Base-by-base conservation (phyloP, 2,329 filamentous ascomycete genomes). In the Nothopassalora personata region DNA sequence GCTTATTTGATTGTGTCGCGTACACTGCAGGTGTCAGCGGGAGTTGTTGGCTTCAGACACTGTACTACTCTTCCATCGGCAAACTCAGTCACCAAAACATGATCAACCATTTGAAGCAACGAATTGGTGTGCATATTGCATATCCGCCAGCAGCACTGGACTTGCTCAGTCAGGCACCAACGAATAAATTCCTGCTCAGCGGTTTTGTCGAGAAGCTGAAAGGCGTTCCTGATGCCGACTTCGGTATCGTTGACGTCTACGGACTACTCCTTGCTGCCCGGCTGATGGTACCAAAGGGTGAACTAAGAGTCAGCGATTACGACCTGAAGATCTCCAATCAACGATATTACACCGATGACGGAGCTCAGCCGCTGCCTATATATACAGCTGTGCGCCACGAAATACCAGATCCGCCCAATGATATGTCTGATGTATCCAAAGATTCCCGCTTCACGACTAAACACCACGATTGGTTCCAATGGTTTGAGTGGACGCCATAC, bases 11-110 rank as follows among this genome's bases (percentile, higher is more conserved):
- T 74, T 97, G 94, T 71, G 83, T 90, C 10, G 97, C 92, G 1
- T 99, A 99, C 70, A 96, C 91, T 0, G 91, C 93, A 5, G 94
- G 94, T 1, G 94, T 99, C 52, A 97, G 91, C 71, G 94, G 94
- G 0, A 95, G 90, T 64, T 97, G 94, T 73, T 99, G 94, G 94
- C 81, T 97, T 5, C 93, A 97, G 72, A 81, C 89, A 0, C 80
- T 99, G 4, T 96, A 90, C 71, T 86, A 94, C 70, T 93, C 90
- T 0, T 90, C 90, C 0, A 81, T 97, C 58, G 82, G 87, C 0
- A 80, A 81, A 15, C 84, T 86, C 56, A 85, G 83, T 62, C 83
- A 96, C 66, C 78, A 81, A 23, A 83, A 80, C 39, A 80, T 96
- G 19, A 83, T 97, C 43, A 84, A 92, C 9, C 94, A 99, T 70